Conservation (phyloP, 2,329 filamentous ascomycete species). For the Phaeosphaeriaceae sp. region DNA sequence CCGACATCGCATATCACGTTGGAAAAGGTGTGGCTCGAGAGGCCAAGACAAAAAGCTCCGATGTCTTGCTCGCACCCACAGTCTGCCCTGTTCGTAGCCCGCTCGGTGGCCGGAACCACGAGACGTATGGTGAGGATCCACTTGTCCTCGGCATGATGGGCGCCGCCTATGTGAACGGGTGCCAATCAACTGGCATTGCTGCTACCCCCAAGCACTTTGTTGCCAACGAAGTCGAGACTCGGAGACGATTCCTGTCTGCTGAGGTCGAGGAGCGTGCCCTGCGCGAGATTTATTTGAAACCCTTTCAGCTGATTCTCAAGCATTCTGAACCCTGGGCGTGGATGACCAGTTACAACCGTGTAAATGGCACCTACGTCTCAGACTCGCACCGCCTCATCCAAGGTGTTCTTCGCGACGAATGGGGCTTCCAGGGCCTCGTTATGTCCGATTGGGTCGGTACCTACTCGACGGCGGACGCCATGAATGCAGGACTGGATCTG, state of each 20-base stretch:
- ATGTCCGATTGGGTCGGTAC: conserved; percentile 36
- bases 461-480: conserved; percentile 17
- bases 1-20: not conserved
- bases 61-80: not conserved
- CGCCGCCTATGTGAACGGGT: not conserved
- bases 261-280: not conserved
- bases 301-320: conserved; percentile 68
- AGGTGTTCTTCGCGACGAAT: conserved; percentile 51
- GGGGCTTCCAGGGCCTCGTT: conserved; percentile 54
- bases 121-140: not conserved
- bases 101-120: not conserved
- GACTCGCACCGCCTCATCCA: conserved; percentile 53
- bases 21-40: not conserved
- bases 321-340: conserved; percentile 59
- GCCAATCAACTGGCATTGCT: not conserved
- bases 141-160: not conserved
- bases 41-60: not conserved
- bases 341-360: conserved; percentile 59
- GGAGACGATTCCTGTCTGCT: not conserved
- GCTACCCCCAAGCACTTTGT: not conserved
- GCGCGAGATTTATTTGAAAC: conserved; percentile 44
- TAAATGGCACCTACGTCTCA: conserved; percentile 17
- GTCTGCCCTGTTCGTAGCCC: not conserved
- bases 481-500: conserved; percentile 31
- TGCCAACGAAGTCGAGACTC: not conserved